Evolutionary conservation across 129 eudicot genomes (phyloP).

Genomic region (Logfia minima): DNA sequence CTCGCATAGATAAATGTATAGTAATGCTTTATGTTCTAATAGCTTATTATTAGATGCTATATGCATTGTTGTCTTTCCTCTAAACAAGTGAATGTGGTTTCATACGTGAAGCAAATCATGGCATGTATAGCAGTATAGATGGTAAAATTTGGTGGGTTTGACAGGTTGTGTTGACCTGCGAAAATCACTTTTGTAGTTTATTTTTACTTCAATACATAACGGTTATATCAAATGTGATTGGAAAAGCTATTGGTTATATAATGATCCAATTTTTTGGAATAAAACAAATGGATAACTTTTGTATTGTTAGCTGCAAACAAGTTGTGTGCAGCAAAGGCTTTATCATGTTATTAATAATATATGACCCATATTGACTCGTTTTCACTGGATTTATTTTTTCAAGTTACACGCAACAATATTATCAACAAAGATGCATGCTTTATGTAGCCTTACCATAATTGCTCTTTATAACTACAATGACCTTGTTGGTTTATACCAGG

Average conservation of each 20-base stretch:
- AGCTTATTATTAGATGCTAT: too few species aligned
- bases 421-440: conserved; percentile 4
- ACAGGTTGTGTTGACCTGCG: neutral
- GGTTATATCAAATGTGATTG: too few species aligned
- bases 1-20: too few species aligned
- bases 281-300: too few species aligned
- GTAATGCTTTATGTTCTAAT: neutral
- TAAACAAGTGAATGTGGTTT: neutral
- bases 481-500: conserved; percentile 36
- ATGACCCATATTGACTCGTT: neutral
- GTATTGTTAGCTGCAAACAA: too few species aligned
- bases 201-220: too few species aligned
- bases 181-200: too few species aligned
- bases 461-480: neutral
- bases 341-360: neutral
- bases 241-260: too few species aligned
- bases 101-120: too few species aligned
- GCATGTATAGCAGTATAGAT: neutral
- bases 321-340: neutral
- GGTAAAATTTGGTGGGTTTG: neutral
- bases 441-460: conserved; percentile 10
- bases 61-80: neutral
- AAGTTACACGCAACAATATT: neutral
- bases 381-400: too few species aligned
- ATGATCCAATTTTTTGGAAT: too few species aligned